phyloP scores from a whole-genome alignment of 1,139 yeast species.

The Suhomyces panamericanus region DNA sequence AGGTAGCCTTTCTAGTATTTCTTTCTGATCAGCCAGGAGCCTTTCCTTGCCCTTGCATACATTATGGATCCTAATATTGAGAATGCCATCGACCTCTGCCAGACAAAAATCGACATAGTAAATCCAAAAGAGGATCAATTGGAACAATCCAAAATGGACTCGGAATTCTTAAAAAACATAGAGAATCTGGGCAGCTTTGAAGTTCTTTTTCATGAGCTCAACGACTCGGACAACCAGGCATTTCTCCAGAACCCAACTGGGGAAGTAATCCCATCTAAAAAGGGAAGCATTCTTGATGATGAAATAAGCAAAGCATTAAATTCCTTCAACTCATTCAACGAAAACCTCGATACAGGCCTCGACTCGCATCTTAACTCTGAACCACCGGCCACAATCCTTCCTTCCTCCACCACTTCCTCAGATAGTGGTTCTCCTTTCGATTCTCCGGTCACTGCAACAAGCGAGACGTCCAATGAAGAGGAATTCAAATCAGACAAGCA shows the following conservation, averaged over 20 bases:
- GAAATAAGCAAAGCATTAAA: constrained; percentile 24
- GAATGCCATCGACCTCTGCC: not conserved
- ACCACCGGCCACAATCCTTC: not conserved
- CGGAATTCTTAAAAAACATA: not conserved
- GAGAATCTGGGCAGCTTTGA: not conserved
- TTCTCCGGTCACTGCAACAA: constrained; percentile 16
- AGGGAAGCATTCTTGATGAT: constrained; percentile 16
- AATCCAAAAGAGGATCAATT: not conserved
- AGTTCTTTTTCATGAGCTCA: not conserved
- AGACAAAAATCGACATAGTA: not conserved
- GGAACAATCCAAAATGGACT: not conserved
- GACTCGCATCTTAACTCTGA: not conserved
- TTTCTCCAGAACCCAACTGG: not conserved
- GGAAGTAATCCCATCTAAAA: not conserved
- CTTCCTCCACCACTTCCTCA: constrained; percentile 13
- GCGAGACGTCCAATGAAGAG: constrained; percentile 18
- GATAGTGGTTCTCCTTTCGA: constrained; percentile 20
- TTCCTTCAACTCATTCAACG: constrained; percentile 21
- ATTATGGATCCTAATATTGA: not conserved
- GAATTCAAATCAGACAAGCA: constrained; percentile 8
- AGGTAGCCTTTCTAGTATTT: too few species aligned
- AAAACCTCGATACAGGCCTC: constrained; percentile 1
- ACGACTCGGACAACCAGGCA: not conserved
- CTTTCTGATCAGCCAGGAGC: not conserved
- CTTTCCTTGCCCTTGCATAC: not conserved